A percentile compares a stretch with the other conserved stretches of the same genome.
Conservation (phyloP, 2,329 filamentous ascomycete species). For the Cladophialophora exuberans region DNA sequence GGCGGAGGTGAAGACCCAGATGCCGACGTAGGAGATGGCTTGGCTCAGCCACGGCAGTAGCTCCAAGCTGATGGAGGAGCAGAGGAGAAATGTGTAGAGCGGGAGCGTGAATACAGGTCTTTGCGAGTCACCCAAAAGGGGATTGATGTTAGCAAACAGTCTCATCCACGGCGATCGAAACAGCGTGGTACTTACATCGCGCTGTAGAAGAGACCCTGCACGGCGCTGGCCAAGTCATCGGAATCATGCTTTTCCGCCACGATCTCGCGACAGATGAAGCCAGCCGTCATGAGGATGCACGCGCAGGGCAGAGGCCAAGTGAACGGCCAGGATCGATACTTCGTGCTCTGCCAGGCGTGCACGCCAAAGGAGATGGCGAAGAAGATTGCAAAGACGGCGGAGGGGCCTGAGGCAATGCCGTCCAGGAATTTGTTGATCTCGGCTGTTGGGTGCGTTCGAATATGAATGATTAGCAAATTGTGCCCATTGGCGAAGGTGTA, state of each 20-base stretch:
- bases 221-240: constrained; percentile 12
- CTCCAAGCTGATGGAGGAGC: background rate
- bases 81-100: constrained; percentile 14
- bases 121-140: too few relatives aligned
- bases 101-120: constrained; percentile 18
- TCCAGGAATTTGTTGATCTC: constrained; percentile 24
- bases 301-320: constrained; percentile 24
- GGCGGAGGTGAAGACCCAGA: constrained; percentile 11
- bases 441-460: constrained; percentile 1
- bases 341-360: constrained; percentile 26
- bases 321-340: constrained; percentile 18
- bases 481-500: background rate
- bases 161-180: background rate
- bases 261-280: constrained; percentile 29
- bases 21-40: constrained; percentile 1
- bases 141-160: background rate
- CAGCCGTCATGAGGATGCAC: constrained; percentile 23
- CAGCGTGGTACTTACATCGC: constrained; percentile 14
- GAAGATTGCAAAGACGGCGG: constrained; percentile 23
- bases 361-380: constrained; percentile 19
- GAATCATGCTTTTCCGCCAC: constrained; percentile 9
- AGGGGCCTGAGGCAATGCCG: constrained; percentile 16
- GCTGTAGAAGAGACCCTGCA: constrained; percentile 26
- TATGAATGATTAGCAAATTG: background rate
- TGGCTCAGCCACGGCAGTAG: background rate